A percentile compares a stretch with the other conserved stretches of the same genome.
Conservation (phyloP, 2,329 filamentous ascomycete species). For the Fusarium sp. region DNA sequence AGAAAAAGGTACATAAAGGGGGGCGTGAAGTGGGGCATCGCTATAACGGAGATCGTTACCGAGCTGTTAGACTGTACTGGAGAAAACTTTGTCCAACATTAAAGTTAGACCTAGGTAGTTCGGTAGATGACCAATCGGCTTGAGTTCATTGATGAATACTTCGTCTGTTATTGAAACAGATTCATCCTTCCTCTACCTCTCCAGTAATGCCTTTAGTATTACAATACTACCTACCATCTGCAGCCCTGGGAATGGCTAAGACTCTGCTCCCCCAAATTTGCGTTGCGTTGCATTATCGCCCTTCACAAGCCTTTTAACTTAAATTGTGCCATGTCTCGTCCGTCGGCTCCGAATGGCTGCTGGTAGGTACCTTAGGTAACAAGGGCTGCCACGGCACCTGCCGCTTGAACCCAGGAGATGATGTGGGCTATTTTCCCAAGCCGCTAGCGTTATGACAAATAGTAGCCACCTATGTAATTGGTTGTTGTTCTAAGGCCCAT, state of each 20-base stretch:
- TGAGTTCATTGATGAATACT: background rate
- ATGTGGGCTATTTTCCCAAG: background rate
- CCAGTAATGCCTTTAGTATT: background rate
- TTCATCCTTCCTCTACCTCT: background rate
- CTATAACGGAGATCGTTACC: too few species aligned
- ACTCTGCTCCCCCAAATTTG: conserved; percentile 4
- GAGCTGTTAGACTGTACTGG: too few species aligned
- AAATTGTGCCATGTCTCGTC: conserved; percentile 4
- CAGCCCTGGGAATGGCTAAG: conserved; percentile 20
- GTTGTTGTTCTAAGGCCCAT: conserved; percentile 12
- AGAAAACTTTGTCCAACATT: background rate
- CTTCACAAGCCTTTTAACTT: conserved; percentile 1
- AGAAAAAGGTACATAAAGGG: too few species aligned
- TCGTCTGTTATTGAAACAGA: background rate
- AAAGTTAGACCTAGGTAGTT: background rate
- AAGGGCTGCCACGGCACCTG: conserved; percentile 21
- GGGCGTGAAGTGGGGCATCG: too few species aligned
- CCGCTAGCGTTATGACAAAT: background rate
- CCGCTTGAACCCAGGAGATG: background rate
- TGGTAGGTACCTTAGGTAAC: conserved; percentile 15
- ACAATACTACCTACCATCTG: background rate
- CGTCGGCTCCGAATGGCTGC: conserved; percentile 38
- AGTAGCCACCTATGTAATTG: conserved; percentile 17
- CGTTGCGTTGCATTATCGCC: background rate
- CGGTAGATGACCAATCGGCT: conserved; percentile 3